Base-by-base conservation (phyloP, 495 filamentous ascomycete species). In the Ramalina peruviana region DNA sequence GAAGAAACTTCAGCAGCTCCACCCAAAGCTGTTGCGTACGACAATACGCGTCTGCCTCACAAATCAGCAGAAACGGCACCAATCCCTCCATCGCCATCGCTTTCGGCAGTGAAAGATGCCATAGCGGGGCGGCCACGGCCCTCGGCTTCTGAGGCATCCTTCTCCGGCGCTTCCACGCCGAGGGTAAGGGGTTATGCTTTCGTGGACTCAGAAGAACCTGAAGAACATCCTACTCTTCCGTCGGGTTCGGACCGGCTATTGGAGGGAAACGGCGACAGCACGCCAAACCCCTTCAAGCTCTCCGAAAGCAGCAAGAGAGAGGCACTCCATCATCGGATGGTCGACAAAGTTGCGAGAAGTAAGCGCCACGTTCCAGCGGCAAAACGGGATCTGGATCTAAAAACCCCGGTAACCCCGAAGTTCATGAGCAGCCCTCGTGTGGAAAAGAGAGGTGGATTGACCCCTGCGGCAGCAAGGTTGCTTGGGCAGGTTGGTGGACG, bases 101-200 rank as follows among this genome's bases (percentile, higher is more conserved):
- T 92, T n/a, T 87, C 86, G 4, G 81, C 87, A 11, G 79, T 97
- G 40, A 73, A 83, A 54, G 86, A 86, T 53, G 92, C 92, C 13
- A 93, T 98, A 56, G 79, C 83, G 3, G 88, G 92, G 12, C 78
- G 74, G 0, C 76, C 81, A 4, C 74, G 79, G 15, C 67, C 71
- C 3, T 74, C 72, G 2, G 75, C 78, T n/a, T 76, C 79, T 0
- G 84, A 94, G 57, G 72, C 76, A 7, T 80, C 74, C 4, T 77
- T 77, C 26, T 66, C 66, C 3, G 80, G 78, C n/a, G 76, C 69
- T 17, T 83, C 92, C 60, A 96, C 92, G 1, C 92, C 92, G 0
- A 74, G 87, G 3, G 86, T 97, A 0, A 86, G 87, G 49, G 92
- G 92, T 19, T 98, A 95, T 58, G 79, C 85, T 3, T 97, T 96